These are phyloP conservation scores for Saturnispora serradocipensis DNA, from an alignment of 805 yeast species.

Conservation along the genomic window DNA sequence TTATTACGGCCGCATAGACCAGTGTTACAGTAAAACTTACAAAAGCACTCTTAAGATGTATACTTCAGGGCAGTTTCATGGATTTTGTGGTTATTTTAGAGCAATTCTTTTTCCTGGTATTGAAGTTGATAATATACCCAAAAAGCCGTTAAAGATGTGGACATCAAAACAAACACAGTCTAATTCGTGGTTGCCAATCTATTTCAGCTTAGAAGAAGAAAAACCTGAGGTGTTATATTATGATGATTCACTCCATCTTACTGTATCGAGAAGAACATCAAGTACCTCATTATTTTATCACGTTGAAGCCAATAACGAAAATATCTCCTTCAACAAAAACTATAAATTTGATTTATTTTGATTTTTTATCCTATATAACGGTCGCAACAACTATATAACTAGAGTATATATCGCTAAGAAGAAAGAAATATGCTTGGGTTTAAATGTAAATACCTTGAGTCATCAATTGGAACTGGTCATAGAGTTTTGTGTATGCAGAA, in stretches of 20 bases:
- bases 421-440: slow-evolving; percentile 1
- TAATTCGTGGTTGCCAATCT: slow-evolving; percentile 61
- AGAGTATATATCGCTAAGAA: background rate
- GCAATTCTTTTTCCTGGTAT: slow-evolving; percentile 58
- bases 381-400: background rate
- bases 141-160: slow-evolving; percentile 18
- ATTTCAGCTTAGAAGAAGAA: slow-evolving; percentile 26
- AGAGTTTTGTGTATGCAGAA: slow-evolving; percentile 81
- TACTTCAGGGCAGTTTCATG: slow-evolving; percentile 47
- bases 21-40: background rate
- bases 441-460: slow-evolving; percentile 90
- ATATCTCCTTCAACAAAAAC: background rate
- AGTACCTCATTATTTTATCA: slow-evolving; percentile 14
- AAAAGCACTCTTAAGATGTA: background rate
- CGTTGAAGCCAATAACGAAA: slow-evolving; percentile 7
- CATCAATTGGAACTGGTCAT: slow-evolving; percentile 88
- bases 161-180: slow-evolving; percentile 16
- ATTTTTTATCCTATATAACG: background rate
- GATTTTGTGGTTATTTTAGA: slow-evolving; percentile 66
- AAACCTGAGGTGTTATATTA: background rate
- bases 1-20: slow-evolving; percentile 26
- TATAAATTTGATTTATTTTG: slow-evolving; percentile 27
- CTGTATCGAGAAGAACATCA: background rate
- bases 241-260: background rate
- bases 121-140: slow-evolving; percentile 38